Base-by-base conservation (phyloP, 1,284 basidiomycete species). In the Fomitopsis schrenkii region DNA sequence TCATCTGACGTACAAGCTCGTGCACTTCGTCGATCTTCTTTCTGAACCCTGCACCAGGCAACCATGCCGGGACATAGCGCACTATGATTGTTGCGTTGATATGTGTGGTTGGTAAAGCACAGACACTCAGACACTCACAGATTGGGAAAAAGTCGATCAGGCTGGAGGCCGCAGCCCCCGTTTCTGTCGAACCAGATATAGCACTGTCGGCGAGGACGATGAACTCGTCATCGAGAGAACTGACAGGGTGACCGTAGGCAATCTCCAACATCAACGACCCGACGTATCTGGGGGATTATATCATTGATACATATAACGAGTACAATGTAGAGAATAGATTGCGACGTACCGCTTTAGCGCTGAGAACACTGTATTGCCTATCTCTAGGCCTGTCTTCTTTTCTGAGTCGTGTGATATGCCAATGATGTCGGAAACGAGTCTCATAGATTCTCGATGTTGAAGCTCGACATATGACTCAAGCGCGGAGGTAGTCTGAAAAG, bases 151-250 rank as follows among this genome's bases (percentile, higher is more conserved):
- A 69, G 57, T 71, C 70, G 10, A 71, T 66, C 14, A 71, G 62
- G 48, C 63, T 59, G 3, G 61, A 36, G 17, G 42, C 64, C 1
- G 59, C 58, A 44, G 58, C 56, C 26, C 65, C 66, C 1, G 63
- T 22, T 22, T 22, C 22, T 22, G 59, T 58, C 1, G 63, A 62
- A 2, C 42, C 64, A 4, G 52, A 77, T 15, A 74, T 76, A 10
- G 83, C 82, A 50, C 76, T 74, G 62, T 83, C 81, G 55, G 79
- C 81, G 76, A 63, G 63, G 28, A 62, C 65, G 55, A 68, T 63
- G 58, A 63, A 69, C 58, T 63, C 59, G 55, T 68, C 67, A 45
- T 68, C 63, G 12, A 63, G 62, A 35, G 67, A 68, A 12, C 57
- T 59, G 10, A 74, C 66, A 5, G 64, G 64, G 56, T 70, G 63